Base-by-base conservation (phyloP, 1,284 basidiomycete genomes). In the Fomitopsis schrenkii region DNA sequence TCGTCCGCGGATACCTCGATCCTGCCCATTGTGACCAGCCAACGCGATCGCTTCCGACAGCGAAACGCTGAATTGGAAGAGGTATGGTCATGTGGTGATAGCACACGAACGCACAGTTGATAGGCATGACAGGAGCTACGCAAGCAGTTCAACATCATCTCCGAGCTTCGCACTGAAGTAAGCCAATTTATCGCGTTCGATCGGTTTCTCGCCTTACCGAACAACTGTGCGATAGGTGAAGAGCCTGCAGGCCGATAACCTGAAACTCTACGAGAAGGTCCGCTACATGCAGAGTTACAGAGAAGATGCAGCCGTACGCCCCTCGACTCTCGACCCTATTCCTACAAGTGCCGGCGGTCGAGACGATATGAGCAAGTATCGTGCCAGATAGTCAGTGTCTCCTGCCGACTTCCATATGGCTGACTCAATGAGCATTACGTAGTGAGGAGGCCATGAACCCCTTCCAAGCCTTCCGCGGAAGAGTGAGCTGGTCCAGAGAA, bases 11-110 rank as follows among this genome's bases (percentile, higher is more conserved):
- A 97, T 69, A 93, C 90, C 0, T 95, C 94, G 0, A 97, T 97
- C 67, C 76, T 98, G 15, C 95, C 95, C 0, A 98, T 99, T 66
- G 96, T 99, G 42, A 98, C 97, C 0, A 93, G 91, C 66, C 97
- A 99, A 74, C 83, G 96, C 61, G 97, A 99, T 72, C 85, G 96
- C 5, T 98, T 98, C 84, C 84, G 96, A 57, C 92, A 95, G 72
- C 86, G 97, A 17, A 98, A 98, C 71, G 91, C 94, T 19, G 97
- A 99, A 73, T 84, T 99, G 10, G 97, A 99, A 77, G 95, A 98
- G 78, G 93, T 91, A 56, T 41, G 78, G 30, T 66, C 30, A 35
- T 48, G 5, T 19, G 9, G 8, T 28, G 28, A 19, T 7, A 55
- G 10, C 0, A 22, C 28, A 33, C 12, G n/a, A 22, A 19, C 26